Conservation (phyloP, 495 filamentous ascomycete genomes). For the Cladorrhinum samala region DNA sequence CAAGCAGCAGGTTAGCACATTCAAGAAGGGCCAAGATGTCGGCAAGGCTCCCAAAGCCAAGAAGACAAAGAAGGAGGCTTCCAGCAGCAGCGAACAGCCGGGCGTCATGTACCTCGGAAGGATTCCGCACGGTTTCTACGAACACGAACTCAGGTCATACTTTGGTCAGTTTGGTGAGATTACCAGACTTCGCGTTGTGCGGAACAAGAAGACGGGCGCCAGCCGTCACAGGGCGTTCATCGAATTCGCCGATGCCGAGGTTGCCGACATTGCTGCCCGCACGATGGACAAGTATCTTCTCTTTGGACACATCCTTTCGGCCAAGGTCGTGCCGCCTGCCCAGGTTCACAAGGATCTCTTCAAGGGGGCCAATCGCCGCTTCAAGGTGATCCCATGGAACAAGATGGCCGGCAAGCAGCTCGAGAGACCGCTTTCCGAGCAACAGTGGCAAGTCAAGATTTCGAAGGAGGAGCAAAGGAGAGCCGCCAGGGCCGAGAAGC, state of each 20-base stretch:
- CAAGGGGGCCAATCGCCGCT: conserved; percentile 80
- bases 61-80: conserved; percentile 31
- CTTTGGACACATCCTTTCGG: conserved; percentile 86
- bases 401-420: conserved; percentile 70
- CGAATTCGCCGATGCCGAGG: conserved; percentile 71
- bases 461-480: conserved; percentile 63
- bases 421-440: conserved; percentile 58
- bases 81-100: conserved; percentile 44
- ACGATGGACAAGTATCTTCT: conserved; percentile 98
- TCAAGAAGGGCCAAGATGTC: conserved; percentile 52
- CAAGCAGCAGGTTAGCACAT: conserved; percentile 42
- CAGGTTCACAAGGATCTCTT: conserved; percentile 76
- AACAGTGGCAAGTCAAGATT: conserved; percentile 69
- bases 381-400: conserved; percentile 81
- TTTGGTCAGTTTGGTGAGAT: conserved; percentile 94
- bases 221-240: conserved; percentile 92
- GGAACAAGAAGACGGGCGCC: conserved; percentile 80
- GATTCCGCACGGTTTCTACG: conserved; percentile 93
- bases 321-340: conserved; percentile 66
- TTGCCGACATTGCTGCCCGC: conserved; percentile 80
- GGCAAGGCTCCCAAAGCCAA: conserved; percentile 56
- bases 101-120: conserved; percentile 85
- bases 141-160: conserved; percentile 88
- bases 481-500: conserved; percentile 58
- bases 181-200: conserved; percentile 72